These are phyloP conservation scores for Microdochium nivale DNA, from an alignment of 2,329 filamentous ascomycete species.

Conservation along the genomic window DNA sequence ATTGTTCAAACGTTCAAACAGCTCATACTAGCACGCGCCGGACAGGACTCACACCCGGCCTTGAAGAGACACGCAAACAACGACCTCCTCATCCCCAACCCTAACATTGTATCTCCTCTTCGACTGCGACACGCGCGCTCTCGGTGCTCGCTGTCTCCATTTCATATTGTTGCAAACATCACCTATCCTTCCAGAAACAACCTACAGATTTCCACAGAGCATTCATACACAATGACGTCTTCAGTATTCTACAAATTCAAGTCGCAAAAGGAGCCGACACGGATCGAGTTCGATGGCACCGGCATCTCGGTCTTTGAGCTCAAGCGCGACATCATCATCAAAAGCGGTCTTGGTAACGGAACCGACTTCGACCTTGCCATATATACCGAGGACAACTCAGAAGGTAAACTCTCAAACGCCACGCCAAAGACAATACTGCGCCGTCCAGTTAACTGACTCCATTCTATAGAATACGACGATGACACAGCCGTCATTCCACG, in stretches of 20 bases:
- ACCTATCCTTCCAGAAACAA: constrained; percentile 1
- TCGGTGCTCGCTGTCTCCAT: neutral
- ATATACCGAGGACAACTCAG: constrained; percentile 82
- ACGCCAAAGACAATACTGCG: neutral
- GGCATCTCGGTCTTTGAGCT: constrained; percentile 97
- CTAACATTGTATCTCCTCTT: no score
- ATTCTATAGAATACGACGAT: constrained; percentile 76
- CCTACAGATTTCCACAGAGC: constrained; percentile 8
- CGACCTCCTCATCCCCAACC: no score
- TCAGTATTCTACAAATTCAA: constrained; percentile 99
- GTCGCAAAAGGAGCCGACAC: constrained; percentile 89
- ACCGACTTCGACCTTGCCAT: constrained; percentile 95
- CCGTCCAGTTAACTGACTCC: constrained; percentile 10
- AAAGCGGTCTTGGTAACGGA: constrained; percentile 88
- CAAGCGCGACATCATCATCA: constrained; percentile 95
- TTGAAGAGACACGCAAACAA: neutral
- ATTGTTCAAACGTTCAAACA: constrained; percentile 4
- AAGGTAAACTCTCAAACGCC: constrained; percentile 52
- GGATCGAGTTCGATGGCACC: constrained; percentile 94
- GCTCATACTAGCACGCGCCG: neutral
- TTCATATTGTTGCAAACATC: neutral
- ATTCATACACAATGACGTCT: constrained; percentile 63
- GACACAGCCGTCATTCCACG: constrained; percentile 96
- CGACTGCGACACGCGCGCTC: no score
- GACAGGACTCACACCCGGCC: neutral